Percentiles rank a stretch among this genome's conserved stretches.
Conservation (phyloP, 2,329 filamentous ascomycete genomes). For the Aspergillus novoparasiticus region DNA sequence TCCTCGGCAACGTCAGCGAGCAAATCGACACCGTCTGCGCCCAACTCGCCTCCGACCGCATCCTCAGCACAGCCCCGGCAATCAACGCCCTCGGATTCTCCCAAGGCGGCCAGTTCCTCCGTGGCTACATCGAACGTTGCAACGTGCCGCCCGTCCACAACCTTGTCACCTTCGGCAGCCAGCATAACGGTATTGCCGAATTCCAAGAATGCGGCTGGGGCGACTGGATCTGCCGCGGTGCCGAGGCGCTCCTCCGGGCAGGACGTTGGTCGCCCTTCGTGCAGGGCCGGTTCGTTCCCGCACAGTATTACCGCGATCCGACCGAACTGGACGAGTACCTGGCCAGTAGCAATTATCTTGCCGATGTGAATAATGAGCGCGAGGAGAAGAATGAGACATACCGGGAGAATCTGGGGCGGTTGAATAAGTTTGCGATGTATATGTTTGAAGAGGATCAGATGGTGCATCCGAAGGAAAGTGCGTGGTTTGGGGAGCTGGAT, state of each 20-base stretch:
- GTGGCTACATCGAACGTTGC: conserved; percentile 86
- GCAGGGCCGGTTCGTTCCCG: conserved; percentile 80
- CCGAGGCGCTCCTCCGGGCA: conserved; percentile 73
- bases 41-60: conserved; percentile 73
- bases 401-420: conserved; percentile 64
- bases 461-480: conserved; percentile 84
- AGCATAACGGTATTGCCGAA: conserved; percentile 87
- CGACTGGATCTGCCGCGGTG: conserved; percentile 81
- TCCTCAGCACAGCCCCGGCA: conserved; percentile 78
- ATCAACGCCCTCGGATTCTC: conserved; percentile 93
- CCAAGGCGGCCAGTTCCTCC: conserved; percentile 94
- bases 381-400: conserved; percentile 72
- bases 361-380: conserved; percentile 95
- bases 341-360: conserved; percentile 80
- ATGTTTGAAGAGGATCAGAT: conserved; percentile 85
- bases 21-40: conserved; percentile 78
- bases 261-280: conserved; percentile 81
- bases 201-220: conserved; percentile 71
- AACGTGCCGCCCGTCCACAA: conserved; percentile 73
- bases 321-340: conserved; percentile 72
- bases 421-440: conserved; percentile 85
- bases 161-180: conserved; percentile 84
- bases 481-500: conserved; percentile 90
- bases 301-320: conserved; percentile 88
- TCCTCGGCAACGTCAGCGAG: conserved; percentile 83